Conservation (phyloP, 305 asterid species). For the Fraxinus xanthoxyloides region DNA sequence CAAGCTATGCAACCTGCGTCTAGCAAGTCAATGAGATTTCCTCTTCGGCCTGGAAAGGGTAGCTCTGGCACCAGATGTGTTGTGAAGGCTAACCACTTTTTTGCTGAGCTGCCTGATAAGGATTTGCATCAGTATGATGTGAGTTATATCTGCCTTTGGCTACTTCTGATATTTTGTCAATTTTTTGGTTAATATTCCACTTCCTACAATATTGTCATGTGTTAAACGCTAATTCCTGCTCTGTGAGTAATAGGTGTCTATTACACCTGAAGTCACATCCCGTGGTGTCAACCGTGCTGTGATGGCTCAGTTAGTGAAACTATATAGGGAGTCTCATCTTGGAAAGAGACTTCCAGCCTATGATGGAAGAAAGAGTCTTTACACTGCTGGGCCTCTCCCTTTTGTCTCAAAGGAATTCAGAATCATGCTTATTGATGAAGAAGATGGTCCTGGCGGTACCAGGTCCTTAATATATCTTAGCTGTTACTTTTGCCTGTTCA, state of each 20-base stretch:
- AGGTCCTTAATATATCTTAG: slow-evolving; percentile 36
- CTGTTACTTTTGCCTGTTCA: background rate
- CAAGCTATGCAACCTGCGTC: slow-evolving; percentile 73
- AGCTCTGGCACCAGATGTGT: slow-evolving; percentile 54
- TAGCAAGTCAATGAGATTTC: slow-evolving; percentile 82
- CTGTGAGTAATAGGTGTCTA: slow-evolving; percentile 54
- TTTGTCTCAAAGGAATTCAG: slow-evolving; percentile 69
- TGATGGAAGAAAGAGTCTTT: slow-evolving; percentile 91
- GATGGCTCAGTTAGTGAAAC: slow-evolving; percentile 66
- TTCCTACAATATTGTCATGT: background rate
- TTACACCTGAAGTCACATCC: slow-evolving; percentile 75
- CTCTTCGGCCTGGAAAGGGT: slow-evolving; percentile 92
- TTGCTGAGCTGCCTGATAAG: slow-evolving; percentile 84
- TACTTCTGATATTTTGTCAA: background rate
- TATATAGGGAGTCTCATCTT: slow-evolving; percentile 72
- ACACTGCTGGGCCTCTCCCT: slow-evolving; percentile 98
- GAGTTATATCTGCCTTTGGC: slow-evolving; percentile 25
- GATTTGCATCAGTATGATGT: slow-evolving; percentile 97
- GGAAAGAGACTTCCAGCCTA: slow-evolving; percentile 88
- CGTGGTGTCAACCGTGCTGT: slow-evolving; percentile 96
- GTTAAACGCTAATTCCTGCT: slow-evolving; percentile 4
- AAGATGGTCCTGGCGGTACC: slow-evolving; percentile 61
- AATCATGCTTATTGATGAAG: slow-evolving; percentile 70
- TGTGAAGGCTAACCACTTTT: slow-evolving; percentile 91
- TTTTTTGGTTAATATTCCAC: background rate